phyloP scores from a whole-genome alignment of 176 grass and related monocot genomes.

The Sorghum bicolor region DNA sequence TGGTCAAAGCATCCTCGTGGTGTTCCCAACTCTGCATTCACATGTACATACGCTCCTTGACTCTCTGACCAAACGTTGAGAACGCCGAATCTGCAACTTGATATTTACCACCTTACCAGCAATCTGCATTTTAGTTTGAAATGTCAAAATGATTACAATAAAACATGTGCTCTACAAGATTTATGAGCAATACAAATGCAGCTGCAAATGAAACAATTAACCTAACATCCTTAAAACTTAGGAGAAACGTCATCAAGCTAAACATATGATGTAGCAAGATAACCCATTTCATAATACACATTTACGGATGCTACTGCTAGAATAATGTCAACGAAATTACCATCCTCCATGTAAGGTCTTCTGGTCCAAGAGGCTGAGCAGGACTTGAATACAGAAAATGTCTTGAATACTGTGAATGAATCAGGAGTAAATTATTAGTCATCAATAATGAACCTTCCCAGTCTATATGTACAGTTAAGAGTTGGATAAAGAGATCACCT shows the following conservation, averaged over 20 bases:
- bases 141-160: not conserved
- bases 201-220: not conserved
- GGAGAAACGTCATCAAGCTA: not conserved
- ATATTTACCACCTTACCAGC: slow-evolving; percentile 80
- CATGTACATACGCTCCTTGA: slow-evolving; percentile 74
- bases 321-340: slow-evolving; percentile 36
- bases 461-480: not conserved
- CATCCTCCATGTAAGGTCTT: slow-evolving; percentile 97
- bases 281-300: not conserved
- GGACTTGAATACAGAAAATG: slow-evolving; percentile 93
- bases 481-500: slow-evolving; percentile 46
- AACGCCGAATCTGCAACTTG: slow-evolving; percentile 74
- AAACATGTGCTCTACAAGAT: not conserved
- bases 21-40: slow-evolving; percentile 62
- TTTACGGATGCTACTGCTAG: not conserved
- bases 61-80: slow-evolving; percentile 56
- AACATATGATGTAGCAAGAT: not conserved
- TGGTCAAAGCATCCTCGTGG: slow-evolving; percentile 36
- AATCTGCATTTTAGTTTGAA: slow-evolving; percentile 56
- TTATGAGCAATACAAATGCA: not conserved
- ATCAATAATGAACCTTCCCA: slow-evolving; percentile 8
- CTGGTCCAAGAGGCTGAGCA: slow-evolving; percentile 79
- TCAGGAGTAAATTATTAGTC: slow-evolving; percentile 22
- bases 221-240: not conserved
- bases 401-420: slow-evolving; percentile 57